Base-by-base conservation (phyloP, 768 basidiomycete genomes). In the Pulveroboletus ravenelii region DNA sequence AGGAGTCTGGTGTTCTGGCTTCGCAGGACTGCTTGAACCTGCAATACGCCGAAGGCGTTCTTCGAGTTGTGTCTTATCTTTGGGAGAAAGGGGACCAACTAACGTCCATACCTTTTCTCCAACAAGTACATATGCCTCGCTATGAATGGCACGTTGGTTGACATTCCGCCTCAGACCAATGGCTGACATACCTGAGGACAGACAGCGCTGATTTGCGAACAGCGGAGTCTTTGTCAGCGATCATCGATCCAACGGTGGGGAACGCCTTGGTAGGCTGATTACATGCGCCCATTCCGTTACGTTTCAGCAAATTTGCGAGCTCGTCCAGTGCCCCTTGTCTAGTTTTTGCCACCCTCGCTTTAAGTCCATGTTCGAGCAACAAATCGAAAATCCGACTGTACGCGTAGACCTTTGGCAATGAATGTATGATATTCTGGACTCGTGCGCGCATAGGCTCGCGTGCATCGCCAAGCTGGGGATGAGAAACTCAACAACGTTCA, bases 11-110 rank as follows among this genome's bases (percentile, higher is more conserved):
- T 75, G 73, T 55, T 71, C 70, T 29, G 53, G 46, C 35, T 66
- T 73, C 37, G 64, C 65, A 25, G 76, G 76, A 48, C 61, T 64
- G 57, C 79, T 80, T 30, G 86, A 81, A 6, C 85, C 85, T 29
- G 84, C 74, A n/a, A 91, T 81, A 31, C 90, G 85, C 41, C 89
- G 85, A 27, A 96, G 71, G 8, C 91, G 80, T 62, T 94, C 93
- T 67, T 95, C 93, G 29, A 96, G 78, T 61, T 93, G 90, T 9
- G 91, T 92, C 62, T 89, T 93, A 62, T 94, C 93, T 66, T 95
- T 95, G 5, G 87, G 73, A 40, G 85, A 78, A 27, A 96, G 72
- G 9, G 75, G 58, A 1, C 90, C 90, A 39, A 93, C 87, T 10
- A 86, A 68, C 10, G 78, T 71, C 89, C 89, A 94, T 12, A 93